These are phyloP conservation scores for Aquanectria penicillioides DNA, from an alignment of 2,329 filamentous ascomycete genomes.

Conservation along the genomic window DNA sequence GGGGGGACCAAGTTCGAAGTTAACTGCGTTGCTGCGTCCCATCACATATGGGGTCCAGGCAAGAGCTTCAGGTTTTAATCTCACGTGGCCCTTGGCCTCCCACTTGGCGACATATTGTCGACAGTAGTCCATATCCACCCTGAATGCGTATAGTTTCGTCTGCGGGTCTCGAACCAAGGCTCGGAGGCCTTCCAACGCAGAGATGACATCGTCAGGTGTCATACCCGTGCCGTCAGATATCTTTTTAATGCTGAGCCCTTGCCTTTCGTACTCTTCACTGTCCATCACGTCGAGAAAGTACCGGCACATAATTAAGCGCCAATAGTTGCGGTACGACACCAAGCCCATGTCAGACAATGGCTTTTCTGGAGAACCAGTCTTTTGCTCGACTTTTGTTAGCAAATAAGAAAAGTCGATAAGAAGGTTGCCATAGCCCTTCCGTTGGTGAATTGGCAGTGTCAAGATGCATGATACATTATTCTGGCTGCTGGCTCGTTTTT, in stretches of 20 bases:
- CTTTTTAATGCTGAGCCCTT: conserved; percentile 68
- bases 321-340: conserved; percentile 97
- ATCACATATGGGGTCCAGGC: conserved; percentile 98
- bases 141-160: conserved; percentile 88
- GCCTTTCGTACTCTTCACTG: conserved; percentile 46
- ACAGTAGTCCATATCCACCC: conserved; percentile 87
- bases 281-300: conserved; percentile 71
- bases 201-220: conserved; percentile 95
- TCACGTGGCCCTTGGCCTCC: conserved; percentile 88
- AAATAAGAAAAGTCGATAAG: conserved; percentile 99
- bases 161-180: conserved; percentile 90
- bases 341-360: conserved; percentile 97
- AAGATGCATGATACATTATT: conserved; percentile 99
- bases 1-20: conserved; percentile 83
- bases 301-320: conserved; percentile 88
- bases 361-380: conserved; percentile 96
- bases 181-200: conserved; percentile 88
- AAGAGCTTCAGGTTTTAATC: conserved; percentile 80
- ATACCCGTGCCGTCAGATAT: conserved; percentile 93
- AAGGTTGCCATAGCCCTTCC: conserved; percentile 95
- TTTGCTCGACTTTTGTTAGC: conserved; percentile 89
- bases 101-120: conserved; percentile 88
- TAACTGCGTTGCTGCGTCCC: conserved; percentile 84
- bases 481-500: conserved; percentile 91
- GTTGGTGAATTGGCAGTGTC: conserved; percentile 94